Evolutionary conservation across 306 rosid genomes (phyloP), one percentile per base, ranked within the genome.

Genomic region (Vigna angularis): DNA sequence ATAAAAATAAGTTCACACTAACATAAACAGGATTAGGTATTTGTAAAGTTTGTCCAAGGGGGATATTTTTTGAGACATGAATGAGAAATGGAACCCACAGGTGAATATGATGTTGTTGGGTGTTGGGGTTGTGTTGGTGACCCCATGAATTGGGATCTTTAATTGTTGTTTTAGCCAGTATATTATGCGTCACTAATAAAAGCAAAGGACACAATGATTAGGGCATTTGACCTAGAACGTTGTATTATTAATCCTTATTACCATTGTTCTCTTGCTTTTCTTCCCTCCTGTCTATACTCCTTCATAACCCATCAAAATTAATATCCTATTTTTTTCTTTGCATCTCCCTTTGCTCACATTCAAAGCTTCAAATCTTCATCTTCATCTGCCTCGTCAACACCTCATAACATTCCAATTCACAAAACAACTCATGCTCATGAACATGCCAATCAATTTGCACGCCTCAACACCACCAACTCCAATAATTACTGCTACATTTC

Each of bases 51-150:
- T 34, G 6, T 34, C 7, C 1, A 9, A 9, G 9, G 47, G 12
- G 5, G 42, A 30, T 26, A 42, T 24, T 26, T 12, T 5, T 22
- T 24, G 57, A 9, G 74, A 66, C 74, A 53, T 40, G 52, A 66
- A 76, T 38, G 56, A 76, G 0, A 17, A 59, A 38, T 76, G 81
- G 74, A 76, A 66, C 66, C 81, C 81, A 76, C 81, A 53, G 52
- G 73, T 76, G 45, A 76, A 52, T 66, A 77, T 66, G 58, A 8
- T 74, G 65, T 66, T 65, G 73, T 63, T 34, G 38, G 65, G 13
- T 65, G 73, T 63, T 34, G 24, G 34, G 63, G 76, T 9, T 48
- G 44, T 34, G 20, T 32, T 2, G 1, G 56, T 61, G 73, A 62
- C 40, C 66, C 68, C 51, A 9, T 34, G 3, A 30, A 61, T 65